phyloP scores from a whole-genome alignment of 768 basidiomycete species.

The Kwoniella sp. region DNA sequence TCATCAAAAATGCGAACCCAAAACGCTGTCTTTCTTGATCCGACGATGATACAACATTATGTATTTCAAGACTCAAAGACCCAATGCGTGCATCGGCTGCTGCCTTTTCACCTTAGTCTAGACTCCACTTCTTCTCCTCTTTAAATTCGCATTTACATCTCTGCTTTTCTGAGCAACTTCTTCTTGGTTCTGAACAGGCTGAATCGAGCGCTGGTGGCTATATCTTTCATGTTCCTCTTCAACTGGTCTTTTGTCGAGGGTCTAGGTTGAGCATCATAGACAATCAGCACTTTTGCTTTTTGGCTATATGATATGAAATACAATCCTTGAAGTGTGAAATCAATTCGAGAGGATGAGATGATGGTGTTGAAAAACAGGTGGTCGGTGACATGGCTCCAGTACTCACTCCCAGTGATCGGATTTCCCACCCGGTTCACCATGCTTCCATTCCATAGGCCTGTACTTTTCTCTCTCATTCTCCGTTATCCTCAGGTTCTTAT shows the following conservation, averaged over 20 bases:
- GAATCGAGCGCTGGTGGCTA: slow-evolving; percentile 50
- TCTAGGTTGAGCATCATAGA: neutral
- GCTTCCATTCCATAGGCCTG: slow-evolving; percentile 53
- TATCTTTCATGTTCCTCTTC: slow-evolving; percentile 53
- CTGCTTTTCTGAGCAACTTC: slow-evolving; percentile 49
- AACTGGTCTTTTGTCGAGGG: slow-evolving; percentile 41
- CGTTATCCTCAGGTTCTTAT: slow-evolving; percentile 41
- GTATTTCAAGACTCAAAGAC: no score
- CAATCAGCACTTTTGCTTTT: slow-evolving; percentile 1
- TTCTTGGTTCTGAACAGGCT: slow-evolving; percentile 52
- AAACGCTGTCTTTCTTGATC: no score
- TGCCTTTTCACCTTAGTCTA: no score
- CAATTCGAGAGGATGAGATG: no score
- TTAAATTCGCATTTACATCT: slow-evolving; percentile 4
- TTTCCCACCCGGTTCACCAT: slow-evolving; percentile 40
- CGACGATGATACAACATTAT: no score
- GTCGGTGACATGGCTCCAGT: no score
- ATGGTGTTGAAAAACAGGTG: no score
- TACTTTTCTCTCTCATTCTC: slow-evolving; percentile 53
- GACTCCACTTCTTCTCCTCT: no score
- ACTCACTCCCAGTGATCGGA: slow-evolving; percentile 55
- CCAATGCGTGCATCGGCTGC: no score
- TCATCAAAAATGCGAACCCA: no score
- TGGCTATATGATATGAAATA: no score
- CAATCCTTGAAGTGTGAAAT: no score